These are phyloP conservation scores for Trichoderma sp. DNA, from an alignment of 2,329 filamentous ascomycete species.

Conservation along the genomic window DNA sequence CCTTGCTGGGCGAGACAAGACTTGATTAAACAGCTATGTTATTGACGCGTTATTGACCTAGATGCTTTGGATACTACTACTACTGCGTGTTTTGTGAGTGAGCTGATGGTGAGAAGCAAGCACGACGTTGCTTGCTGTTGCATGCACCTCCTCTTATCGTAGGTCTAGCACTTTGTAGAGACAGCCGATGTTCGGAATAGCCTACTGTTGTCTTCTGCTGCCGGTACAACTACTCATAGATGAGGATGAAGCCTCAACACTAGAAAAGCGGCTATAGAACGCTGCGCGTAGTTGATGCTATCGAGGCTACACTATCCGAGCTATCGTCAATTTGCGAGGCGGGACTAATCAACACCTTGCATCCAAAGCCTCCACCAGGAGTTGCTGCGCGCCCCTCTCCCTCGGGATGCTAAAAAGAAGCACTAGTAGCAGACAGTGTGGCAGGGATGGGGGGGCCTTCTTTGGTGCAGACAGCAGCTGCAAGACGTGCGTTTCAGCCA, in stretches of 20 bases:
- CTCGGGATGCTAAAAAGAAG: background rate
- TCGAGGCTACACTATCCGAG: background rate
- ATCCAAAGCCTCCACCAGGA: background rate
- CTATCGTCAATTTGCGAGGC: background rate
- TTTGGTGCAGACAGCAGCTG: slow-evolving; percentile 18
- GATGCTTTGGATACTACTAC: background rate
- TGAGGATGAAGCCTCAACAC: too few species aligned
- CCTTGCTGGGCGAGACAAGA: slow-evolving; percentile 8
- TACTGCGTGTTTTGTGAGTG: background rate
- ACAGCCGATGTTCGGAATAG: too few species aligned
- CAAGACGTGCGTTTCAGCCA: slow-evolving; percentile 25
- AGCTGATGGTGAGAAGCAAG: too few species aligned
- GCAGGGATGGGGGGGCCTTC: slow-evolving; percentile 8
- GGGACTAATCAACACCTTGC: background rate
- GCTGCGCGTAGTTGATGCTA: background rate
- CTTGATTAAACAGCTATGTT: background rate
- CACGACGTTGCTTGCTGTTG: too few species aligned
- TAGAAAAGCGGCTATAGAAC: too few species aligned
- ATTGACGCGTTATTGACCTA: background rate
- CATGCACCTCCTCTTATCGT: too few species aligned
- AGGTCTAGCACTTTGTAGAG: too few species aligned
- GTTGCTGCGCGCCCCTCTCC: background rate
- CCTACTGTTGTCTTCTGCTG: too few species aligned
- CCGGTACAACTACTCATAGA: too few species aligned
- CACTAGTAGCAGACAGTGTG: background rate